These are phyloP conservation scores for Phytophthora cactorum DNA, from an alignment of 352 stramenopile species.

Conservation along the genomic window DNA sequence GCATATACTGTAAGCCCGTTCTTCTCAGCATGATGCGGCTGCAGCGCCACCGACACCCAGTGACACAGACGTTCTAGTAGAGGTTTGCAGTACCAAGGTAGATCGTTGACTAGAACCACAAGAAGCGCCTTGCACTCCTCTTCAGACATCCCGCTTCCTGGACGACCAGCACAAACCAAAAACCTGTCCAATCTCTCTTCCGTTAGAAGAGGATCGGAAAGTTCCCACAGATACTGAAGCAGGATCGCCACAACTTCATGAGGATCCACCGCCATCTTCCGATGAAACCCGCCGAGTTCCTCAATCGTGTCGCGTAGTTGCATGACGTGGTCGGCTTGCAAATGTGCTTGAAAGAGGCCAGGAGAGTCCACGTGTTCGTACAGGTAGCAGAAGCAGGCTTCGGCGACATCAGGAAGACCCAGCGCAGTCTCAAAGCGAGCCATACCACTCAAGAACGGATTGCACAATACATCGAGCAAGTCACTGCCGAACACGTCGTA, in stretches of 20 bases:
- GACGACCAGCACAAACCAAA: conserved; percentile 49
- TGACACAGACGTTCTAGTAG: conserved; percentile 76
- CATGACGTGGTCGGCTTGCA: conserved; percentile 79
- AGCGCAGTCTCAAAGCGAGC: conserved; percentile 86
- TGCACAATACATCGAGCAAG: conserved; percentile 80
- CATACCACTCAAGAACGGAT: conserved; percentile 86
- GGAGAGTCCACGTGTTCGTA: conserved; percentile 80
- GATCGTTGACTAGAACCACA: conserved; percentile 76
- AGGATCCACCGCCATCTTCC: conserved; percentile 80
- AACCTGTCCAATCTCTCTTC: conserved; percentile 78
- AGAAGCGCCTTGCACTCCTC: conserved; percentile 69
- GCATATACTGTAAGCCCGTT: conserved; percentile 77
- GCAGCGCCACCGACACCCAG: conserved; percentile 62
- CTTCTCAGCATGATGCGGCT: conserved; percentile 65
- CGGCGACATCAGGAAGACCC: conserved; percentile 78
- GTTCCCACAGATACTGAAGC: conserved; percentile 85
- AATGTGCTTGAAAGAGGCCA: conserved; percentile 81
- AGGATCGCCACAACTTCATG: conserved; percentile 83
- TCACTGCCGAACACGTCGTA: conserved; percentile 86
- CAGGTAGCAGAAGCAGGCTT: conserved; percentile 83
- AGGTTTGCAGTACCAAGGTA: conserved; percentile 84
- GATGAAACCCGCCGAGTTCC: conserved; percentile 82
- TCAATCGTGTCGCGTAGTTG: conserved; percentile 84
- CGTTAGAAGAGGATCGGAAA: conserved; percentile 80
- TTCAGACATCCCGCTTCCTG: conserved; percentile 44